Conservation (phyloP, 768 basidiomycete species). For the Mycena chlorophos region DNA sequence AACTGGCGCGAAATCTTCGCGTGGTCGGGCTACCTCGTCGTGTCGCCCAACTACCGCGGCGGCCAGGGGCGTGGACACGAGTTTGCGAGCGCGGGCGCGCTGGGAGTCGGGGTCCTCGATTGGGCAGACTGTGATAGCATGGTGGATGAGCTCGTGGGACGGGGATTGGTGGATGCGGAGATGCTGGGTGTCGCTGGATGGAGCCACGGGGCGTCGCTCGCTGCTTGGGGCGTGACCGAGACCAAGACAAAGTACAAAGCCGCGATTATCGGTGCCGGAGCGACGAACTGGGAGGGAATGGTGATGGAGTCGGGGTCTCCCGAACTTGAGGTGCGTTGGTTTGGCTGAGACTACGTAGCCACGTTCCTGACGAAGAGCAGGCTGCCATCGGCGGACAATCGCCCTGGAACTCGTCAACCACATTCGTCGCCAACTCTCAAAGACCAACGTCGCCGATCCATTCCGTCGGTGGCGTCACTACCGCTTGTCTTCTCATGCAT, state of each 20-base stretch:
- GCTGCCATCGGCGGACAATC: constrained; percentile 31
- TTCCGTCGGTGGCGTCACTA: constrained; percentile 39
- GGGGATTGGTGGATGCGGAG: constrained; percentile 33
- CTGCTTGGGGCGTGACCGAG: constrained; percentile 38
- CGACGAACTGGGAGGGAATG: constrained; percentile 38
- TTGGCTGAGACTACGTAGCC: neutral
- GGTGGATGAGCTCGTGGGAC: constrained; percentile 34
- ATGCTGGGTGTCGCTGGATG: constrained; percentile 36
- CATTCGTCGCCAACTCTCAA: constrained; percentile 5
- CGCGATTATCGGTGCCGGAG: constrained; percentile 37
- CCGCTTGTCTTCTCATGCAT: constrained; percentile 50
- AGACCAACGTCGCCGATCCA: constrained; percentile 35
- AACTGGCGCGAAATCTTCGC: constrained; percentile 39
- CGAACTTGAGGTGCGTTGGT: constrained; percentile 32
- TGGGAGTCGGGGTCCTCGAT: constrained; percentile 32
- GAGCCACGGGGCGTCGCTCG: constrained; percentile 39
- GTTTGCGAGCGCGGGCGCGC: constrained; percentile 32
- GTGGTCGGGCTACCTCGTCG: constrained; percentile 35
- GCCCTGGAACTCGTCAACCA: constrained; percentile 31
- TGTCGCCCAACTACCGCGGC: constrained; percentile 40
- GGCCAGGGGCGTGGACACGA: constrained; percentile 37
- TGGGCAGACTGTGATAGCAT: constrained; percentile 40
- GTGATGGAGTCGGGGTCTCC: constrained; percentile 38
- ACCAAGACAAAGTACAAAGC: constrained; percentile 37
- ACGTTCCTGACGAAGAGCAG: constrained; percentile 21